These are phyloP conservation scores for Aspergillus cavernicola DNA, from an alignment of 495 filamentous ascomycete species.

Conservation along the genomic window DNA sequence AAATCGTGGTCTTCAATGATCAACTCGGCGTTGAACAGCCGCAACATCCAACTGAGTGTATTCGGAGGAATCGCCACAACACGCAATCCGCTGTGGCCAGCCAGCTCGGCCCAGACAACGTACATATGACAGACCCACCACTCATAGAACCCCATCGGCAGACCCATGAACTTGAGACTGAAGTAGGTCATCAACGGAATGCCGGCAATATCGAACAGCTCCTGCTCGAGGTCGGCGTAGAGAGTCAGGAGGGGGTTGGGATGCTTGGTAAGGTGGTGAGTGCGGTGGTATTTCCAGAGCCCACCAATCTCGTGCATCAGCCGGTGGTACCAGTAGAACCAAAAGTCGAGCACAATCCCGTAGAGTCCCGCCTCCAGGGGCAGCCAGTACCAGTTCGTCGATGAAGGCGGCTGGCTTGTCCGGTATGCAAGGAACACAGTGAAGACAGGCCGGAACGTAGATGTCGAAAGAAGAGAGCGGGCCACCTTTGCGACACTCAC, in stretches of 20 bases:
- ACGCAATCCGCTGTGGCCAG: slow-evolving; percentile 37
- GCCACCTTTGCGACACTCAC: slow-evolving; percentile 22
- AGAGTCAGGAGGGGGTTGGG: slow-evolving; percentile 41
- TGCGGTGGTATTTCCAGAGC: slow-evolving; percentile 42
- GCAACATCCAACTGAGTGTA: slow-evolving; percentile 35
- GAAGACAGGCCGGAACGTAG: slow-evolving; percentile 19
- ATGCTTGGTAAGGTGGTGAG: slow-evolving; percentile 44
- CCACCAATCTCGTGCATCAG: slow-evolving; percentile 38
- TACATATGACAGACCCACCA: slow-evolving; percentile 45
- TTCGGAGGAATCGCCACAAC: slow-evolving; percentile 33
- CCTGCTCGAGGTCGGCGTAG: slow-evolving; percentile 41
- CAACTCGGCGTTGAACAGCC: slow-evolving; percentile 31
- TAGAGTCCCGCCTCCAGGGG: slow-evolving; percentile 37
- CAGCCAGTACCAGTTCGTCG: slow-evolving; percentile 32
- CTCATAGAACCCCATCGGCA: slow-evolving; percentile 43
- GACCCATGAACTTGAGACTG: slow-evolving; percentile 27
- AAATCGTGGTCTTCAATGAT: slow-evolving; percentile 44
- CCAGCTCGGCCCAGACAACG: slow-evolving; percentile 38
- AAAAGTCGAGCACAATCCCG: slow-evolving; percentile 43
- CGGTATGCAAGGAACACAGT: slow-evolving; percentile 23
- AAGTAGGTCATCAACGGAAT: slow-evolving; percentile 37
- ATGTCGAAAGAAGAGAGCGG: slow-evolving; percentile 20
- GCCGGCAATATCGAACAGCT: slow-evolving; percentile 42
- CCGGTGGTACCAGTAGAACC: slow-evolving; percentile 46
- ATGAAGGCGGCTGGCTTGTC: slow-evolving; percentile 7